Evolutionary conservation across 176 grass and related monocot species (phyloP).

Genomic region (Carex pumila): DNA sequence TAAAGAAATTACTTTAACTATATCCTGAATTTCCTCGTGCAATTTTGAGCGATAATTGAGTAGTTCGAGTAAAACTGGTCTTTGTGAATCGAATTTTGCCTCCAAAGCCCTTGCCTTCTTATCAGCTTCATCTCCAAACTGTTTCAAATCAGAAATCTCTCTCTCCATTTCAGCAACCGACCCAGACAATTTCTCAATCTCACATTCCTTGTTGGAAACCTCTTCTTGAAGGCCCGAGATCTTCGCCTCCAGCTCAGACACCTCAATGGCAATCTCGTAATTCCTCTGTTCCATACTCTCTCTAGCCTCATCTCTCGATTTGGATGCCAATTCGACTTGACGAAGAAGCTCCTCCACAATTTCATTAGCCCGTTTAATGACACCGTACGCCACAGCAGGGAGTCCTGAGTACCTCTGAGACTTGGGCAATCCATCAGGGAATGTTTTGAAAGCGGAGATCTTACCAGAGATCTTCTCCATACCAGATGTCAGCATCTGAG

Average conservation of each 20-base stretch:
- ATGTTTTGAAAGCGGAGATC: conserved; percentile 32
- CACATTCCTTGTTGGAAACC: conserved; percentile 23
- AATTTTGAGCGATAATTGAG: conserved; percentile 58
- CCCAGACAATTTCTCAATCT: conserved; percentile 45
- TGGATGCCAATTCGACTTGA: conserved; percentile 54
- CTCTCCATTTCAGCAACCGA: conserved; percentile 43
- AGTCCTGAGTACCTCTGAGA: conserved; percentile 81
- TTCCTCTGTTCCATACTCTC: conserved; percentile 79
- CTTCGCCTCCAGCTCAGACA: conserved; percentile 85
- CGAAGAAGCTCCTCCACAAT: conserved; percentile 77
- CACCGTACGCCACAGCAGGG: conserved; percentile 63
- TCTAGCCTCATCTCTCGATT: conserved; percentile 48
- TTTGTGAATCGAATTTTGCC: conserved; percentile 57
- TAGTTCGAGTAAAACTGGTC: conserved; percentile 72
- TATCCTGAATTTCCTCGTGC: conserved; percentile 52
- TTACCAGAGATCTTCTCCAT: conserved; percentile 81
- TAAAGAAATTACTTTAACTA: conserved; percentile 33
- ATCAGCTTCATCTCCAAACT: conserved; percentile 25
- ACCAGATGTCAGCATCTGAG: conserved; percentile 81
- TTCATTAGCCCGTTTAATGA: conserved; percentile 90
- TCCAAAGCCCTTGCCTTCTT: conserved; percentile 29
- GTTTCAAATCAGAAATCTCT: conserved; percentile 37
- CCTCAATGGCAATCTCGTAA: conserved; percentile 97
- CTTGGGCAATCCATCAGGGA: conserved; percentile 57
- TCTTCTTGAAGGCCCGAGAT: conserved; percentile 24